Percentiles rank a stretch among this genome's conserved stretches.
Conservation (phyloP, 2,329 filamentous ascomycete genomes). For the Cercospora zeae-maydis region DNA sequence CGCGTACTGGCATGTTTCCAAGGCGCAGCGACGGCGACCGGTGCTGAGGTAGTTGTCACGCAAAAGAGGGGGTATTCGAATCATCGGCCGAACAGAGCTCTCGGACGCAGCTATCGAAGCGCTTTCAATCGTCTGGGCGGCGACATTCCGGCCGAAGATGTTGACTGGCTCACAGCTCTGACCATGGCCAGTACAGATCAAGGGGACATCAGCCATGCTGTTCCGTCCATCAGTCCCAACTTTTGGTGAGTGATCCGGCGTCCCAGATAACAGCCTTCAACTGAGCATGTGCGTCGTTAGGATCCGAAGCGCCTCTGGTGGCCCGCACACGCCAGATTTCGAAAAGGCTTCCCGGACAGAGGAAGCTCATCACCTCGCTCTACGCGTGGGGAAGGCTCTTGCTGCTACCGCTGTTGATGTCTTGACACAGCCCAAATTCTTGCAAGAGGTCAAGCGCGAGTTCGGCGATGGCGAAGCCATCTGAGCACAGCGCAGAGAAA, state of each 20-base stretch:
- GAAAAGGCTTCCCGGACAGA: conserved; percentile 37
- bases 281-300: neutral
- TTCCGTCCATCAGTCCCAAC: conserved; percentile 51
- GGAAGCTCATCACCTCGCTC: conserved; percentile 36
- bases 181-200: conserved; percentile 59
- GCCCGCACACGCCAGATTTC: conserved; percentile 43
- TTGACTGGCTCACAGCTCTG: conserved; percentile 43
- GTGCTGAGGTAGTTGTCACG: conserved; percentile 50
- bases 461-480: conserved; percentile 16
- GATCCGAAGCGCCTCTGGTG: conserved; percentile 26
- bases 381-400: conserved; percentile 38
- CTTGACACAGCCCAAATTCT: conserved; percentile 27
- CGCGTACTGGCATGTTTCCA: conserved; percentile 44
- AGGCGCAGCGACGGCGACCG: conserved; percentile 43
- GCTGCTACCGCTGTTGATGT: conserved; percentile 41
- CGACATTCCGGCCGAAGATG: conserved; percentile 37
- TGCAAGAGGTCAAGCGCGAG: conserved; percentile 30
- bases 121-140: conserved; percentile 37
- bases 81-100: conserved; percentile 35
- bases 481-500: neutral
- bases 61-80: conserved; percentile 49
- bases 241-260: neutral
- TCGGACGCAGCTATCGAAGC: conserved; percentile 21
- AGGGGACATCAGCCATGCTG: conserved; percentile 56
- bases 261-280: neutral